Conservation (phyloP, 345 rosid genomes). For the Acer campestre region DNA sequence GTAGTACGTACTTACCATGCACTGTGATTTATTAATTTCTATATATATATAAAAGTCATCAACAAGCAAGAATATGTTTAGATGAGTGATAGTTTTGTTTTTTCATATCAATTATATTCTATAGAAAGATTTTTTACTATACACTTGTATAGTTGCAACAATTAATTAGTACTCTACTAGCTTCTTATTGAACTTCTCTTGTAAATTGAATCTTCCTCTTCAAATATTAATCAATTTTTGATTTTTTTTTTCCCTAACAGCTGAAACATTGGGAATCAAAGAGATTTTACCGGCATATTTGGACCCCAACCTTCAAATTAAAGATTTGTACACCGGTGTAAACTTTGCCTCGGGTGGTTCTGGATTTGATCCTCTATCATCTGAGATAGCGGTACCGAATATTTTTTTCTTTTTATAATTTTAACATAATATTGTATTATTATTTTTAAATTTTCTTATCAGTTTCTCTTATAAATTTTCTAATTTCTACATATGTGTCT, state of each 20-base stretch:
- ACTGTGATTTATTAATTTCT: not conserved
- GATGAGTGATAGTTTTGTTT: no score
- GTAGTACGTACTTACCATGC: not conserved
- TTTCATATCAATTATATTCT: no score
- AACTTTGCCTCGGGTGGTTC: conserved; percentile 47
- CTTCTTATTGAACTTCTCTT: no score
- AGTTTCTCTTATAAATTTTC: not conserved
- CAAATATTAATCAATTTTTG: not conserved
- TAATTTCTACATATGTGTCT: no score
- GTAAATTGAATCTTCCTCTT: not conserved
- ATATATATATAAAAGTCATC: no score
- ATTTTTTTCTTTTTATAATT: no score
- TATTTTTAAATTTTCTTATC: not conserved
- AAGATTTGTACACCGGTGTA: conserved; percentile 36
- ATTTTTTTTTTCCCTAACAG: conserved; percentile 14
- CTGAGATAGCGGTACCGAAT: conserved; percentile 13
- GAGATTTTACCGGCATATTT: conserved; percentile 33
- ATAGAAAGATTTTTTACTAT: no score
- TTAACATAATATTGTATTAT: not conserved
- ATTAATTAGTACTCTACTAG: no score
- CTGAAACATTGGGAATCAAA: conserved; percentile 33
- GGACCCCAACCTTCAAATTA: conserved; percentile 24
- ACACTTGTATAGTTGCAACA: no score
- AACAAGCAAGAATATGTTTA: no score
- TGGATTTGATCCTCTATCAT: conserved; percentile 35